These are phyloP conservation scores for Kurtzmaniella quercitrusa DNA, from an alignment of 1,139 yeast species.

Conservation along the genomic window DNA sequence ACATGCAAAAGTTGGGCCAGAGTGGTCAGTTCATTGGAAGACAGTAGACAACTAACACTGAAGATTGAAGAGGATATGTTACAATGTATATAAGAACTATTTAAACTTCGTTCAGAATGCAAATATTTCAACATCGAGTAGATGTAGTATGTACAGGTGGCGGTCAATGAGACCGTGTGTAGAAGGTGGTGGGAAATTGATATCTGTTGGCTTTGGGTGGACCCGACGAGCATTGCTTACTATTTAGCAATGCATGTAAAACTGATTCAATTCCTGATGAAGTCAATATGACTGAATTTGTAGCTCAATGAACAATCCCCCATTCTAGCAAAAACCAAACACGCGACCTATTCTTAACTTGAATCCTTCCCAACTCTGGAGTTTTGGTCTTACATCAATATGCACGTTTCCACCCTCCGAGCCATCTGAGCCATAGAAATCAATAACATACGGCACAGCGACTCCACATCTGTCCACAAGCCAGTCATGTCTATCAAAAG, in stretches of 20 bases:
- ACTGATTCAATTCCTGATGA: too few relatives aligned
- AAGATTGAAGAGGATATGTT: neutral
- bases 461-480: constrained; percentile 81
- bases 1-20: constrained; percentile 74
- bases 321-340: constrained; percentile 41
- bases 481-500: constrained; percentile 98
- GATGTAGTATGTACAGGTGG: constrained; percentile 7
- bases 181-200: too few relatives aligned
- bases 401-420: constrained; percentile 63
- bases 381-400: constrained; percentile 88
- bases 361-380: constrained; percentile 76
- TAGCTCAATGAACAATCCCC: too few relatives aligned
- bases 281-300: too few relatives aligned
- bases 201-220: too few relatives aligned
- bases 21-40: constrained; percentile 51
- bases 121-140: constrained; percentile 2
- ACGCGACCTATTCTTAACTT: constrained; percentile 61
- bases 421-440: constrained; percentile 59
- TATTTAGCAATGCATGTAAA: too few relatives aligned
- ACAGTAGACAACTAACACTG: constrained; percentile 18
- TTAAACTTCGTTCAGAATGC: neutral
- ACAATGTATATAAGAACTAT: constrained; percentile 6
- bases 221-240: too few relatives aligned
- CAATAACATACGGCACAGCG: constrained; percentile 85
- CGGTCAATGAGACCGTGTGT: too few relatives aligned